Conservation (phyloP, 2,329 filamentous ascomycete genomes). For the Sclerotinia spermophila region DNA sequence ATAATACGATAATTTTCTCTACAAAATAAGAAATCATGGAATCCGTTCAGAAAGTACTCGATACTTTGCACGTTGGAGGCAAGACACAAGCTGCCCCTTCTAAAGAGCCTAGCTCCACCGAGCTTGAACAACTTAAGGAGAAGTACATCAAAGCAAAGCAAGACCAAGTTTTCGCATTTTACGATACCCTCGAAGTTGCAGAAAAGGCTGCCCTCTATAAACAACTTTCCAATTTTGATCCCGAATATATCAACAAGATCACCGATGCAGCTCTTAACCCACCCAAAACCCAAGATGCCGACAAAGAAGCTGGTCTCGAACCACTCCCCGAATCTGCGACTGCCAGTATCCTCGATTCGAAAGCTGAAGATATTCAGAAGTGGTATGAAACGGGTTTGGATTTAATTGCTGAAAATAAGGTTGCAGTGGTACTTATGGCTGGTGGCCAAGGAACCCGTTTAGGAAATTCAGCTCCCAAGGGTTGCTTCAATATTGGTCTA, state of each 20-base stretch:
- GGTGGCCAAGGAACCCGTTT: slow-evolving; percentile 94
- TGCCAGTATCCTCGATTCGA: slow-evolving; percentile 88
- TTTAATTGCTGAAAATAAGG: slow-evolving; percentile 64
- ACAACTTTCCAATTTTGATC: slow-evolving; percentile 80
- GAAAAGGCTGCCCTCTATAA: slow-evolving; percentile 78
- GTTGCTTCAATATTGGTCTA: slow-evolving; percentile 94
- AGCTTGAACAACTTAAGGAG: slow-evolving; percentile 55
- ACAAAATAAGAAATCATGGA: slow-evolving; percentile 30
- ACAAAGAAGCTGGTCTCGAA: slow-evolving; percentile 54
- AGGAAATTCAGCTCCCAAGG: slow-evolving; percentile 93
- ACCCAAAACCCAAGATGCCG: slow-evolving; percentile 50
- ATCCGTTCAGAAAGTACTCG: slow-evolving; percentile 45
- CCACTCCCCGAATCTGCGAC: slow-evolving; percentile 82
- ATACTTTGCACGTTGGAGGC: slow-evolving; percentile 43
- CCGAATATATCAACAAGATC: slow-evolving; percentile 82
- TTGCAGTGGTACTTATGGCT: slow-evolving; percentile 90
- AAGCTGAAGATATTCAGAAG: slow-evolving; percentile 68
- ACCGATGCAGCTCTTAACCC: slow-evolving; percentile 79
- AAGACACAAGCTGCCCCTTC: slow-evolving; percentile 32
- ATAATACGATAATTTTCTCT: too few species aligned
- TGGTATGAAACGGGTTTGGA: slow-evolving; percentile 76
- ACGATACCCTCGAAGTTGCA: slow-evolving; percentile 67
- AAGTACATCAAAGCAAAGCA: slow-evolving; percentile 74
- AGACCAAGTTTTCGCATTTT: slow-evolving; percentile 83
- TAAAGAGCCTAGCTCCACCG: slow-evolving; percentile 38